phyloP scores from a whole-genome alignment of 108 stramenopile species.

The Discostella pseudostelligera region DNA sequence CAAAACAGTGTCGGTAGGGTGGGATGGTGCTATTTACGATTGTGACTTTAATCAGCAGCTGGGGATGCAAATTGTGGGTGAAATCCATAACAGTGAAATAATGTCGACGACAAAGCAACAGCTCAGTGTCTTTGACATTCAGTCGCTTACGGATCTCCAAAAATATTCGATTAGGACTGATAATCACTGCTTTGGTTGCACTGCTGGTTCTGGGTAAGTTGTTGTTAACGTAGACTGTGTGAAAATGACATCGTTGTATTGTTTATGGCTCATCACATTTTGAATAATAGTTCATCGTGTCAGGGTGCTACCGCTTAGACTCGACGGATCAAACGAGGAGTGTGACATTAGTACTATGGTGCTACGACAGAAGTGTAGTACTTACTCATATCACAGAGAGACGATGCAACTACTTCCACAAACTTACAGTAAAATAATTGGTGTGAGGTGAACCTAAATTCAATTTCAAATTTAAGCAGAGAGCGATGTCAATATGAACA shows the following conservation, averaged over 20 bases:
- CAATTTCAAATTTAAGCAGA: background rate
- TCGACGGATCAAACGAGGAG: background rate
- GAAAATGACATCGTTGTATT: no score
- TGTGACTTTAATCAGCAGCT: conserved; percentile 99
- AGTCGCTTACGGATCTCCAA: conserved; percentile 73
- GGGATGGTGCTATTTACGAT: conserved; percentile 87
- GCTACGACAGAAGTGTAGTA: no score
- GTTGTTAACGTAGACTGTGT: conserved; percentile 34
- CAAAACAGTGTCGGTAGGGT: conserved; percentile 80
- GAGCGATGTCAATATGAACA: no score
- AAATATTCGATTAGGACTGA: conserved; percentile 76
- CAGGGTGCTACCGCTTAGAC: conserved; percentile 38
- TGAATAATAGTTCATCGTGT: conserved; percentile 23
- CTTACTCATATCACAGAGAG: no score
- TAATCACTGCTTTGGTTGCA: conserved; percentile 98
- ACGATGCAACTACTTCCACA: background rate
- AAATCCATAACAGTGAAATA: conserved; percentile 27
- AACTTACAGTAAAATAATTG: no score
- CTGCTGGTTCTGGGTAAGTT: conserved; percentile 88
- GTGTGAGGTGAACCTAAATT: no score
- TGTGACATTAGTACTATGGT: no score
- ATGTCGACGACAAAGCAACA: conserved; percentile 8
- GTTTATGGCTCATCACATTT: background rate
- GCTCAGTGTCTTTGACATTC: conserved; percentile 86
- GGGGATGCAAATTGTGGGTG: conserved; percentile 74